Evolutionary conservation across 495 filamentous ascomycete species (phyloP).

Genomic region (Penicillium manginii): DNA sequence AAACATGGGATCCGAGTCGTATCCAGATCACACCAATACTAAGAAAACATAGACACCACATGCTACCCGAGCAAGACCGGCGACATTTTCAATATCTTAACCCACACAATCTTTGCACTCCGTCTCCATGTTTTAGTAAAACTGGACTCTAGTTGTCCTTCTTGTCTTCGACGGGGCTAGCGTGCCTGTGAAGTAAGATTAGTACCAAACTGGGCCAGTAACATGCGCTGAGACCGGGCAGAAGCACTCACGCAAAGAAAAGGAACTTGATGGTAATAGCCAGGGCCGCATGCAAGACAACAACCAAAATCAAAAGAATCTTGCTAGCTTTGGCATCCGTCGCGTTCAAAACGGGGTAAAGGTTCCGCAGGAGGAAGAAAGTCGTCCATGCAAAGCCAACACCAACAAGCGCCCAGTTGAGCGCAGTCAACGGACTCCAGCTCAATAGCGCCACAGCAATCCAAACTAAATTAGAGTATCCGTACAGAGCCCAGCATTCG

Average conservation of each 20-base stretch:
- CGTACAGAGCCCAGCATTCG: conserved; percentile 93
- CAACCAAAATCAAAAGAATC: conserved; percentile 79
- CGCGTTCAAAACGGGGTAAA: conserved; percentile 91
- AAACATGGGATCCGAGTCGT: conserved; percentile 26
- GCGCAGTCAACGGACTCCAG: conserved; percentile 78
- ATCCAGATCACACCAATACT: conserved; percentile 14
- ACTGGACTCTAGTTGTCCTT: conserved; percentile 37
- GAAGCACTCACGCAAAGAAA: conserved; percentile 77
- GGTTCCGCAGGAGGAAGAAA: conserved; percentile 85
- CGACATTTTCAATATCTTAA: conserved; percentile 9
- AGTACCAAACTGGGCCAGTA: conserved; percentile 14
- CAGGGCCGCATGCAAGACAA: conserved; percentile 83
- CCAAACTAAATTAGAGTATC: conserved; percentile 95
- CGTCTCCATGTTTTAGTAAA: conserved; percentile 1
- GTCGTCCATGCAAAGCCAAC: conserved; percentile 87
- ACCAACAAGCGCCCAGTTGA: conserved; percentile 93
- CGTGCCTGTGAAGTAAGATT: conserved; percentile 50
- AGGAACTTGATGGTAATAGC: conserved; percentile 92
- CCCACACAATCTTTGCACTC: background rate
- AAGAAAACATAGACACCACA: conserved; percentile 13
- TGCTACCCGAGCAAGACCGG: conserved; percentile 32
- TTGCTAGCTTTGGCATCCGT: conserved; percentile 92
- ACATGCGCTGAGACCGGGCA: background rate
- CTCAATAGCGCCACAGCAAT: conserved; percentile 90
- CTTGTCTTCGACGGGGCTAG: conserved; percentile 65